Conservation (phyloP, 2,329 filamentous ascomycete species). For the Fusarium oxysporum region DNA sequence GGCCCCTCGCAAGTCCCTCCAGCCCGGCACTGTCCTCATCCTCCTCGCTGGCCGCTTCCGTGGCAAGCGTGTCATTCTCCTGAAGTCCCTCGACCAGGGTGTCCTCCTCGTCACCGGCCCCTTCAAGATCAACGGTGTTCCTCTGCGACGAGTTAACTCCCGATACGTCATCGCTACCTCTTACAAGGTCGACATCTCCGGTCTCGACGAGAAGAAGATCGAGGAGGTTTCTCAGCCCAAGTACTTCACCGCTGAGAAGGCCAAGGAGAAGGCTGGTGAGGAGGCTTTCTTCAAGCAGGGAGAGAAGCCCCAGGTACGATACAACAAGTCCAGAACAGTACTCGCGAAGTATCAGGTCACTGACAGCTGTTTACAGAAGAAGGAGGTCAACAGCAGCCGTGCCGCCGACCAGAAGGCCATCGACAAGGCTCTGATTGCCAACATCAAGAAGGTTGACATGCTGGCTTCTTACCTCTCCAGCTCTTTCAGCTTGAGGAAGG, state of each 20-base stretch:
- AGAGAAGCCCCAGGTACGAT: constrained; percentile 93
- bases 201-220: constrained; percentile 91
- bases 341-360: constrained; percentile 18
- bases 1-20: constrained; percentile 87
- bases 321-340: constrained; percentile 2
- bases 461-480: constrained; percentile 93
- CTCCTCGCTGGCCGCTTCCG: constrained; percentile 99
- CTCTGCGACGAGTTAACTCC: constrained; percentile 92
- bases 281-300: constrained; percentile 99
- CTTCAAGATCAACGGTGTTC: constrained; percentile 99
- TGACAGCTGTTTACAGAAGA: constrained; percentile 77
- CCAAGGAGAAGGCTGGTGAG: constrained; percentile 94
- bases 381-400: constrained; percentile 90
- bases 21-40: constrained; percentile 96
- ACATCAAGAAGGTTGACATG: constrained; percentile 98
- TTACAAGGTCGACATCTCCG: constrained; percentile 84
- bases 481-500: constrained; percentile 98
- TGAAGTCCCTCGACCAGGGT: constrained; percentile 97
- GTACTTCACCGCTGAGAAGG: constrained; percentile 98
- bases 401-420: constrained; percentile 98
- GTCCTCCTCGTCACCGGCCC: constrained; percentile 98
- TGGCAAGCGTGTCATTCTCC: constrained; percentile 99
- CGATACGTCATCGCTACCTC: constrained; percentile 94
- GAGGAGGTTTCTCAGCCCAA: constrained; percentile 78
- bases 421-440: constrained; percentile 94